phyloP scores from a whole-genome alignment of 441 rosid genomes.

The Mallotus repandus region DNA sequence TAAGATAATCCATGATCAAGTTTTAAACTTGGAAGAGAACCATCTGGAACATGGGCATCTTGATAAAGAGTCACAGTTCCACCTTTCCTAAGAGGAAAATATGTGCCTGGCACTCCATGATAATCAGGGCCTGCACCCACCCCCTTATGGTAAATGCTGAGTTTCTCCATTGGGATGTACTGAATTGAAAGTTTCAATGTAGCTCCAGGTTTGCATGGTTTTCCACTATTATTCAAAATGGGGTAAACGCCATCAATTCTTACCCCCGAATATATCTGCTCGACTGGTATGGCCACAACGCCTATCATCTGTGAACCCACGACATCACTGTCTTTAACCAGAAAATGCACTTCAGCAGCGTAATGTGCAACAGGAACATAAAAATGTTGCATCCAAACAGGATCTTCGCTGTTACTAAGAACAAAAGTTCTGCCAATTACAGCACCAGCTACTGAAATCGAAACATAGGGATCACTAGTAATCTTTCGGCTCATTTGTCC shows the following conservation, averaged over 20 bases:
- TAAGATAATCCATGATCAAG: constrained; percentile 69
- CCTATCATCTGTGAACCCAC: constrained; percentile 93
- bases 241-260: constrained; percentile 70
- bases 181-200: constrained; percentile 64
- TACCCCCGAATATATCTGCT: constrained; percentile 64
- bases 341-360: constrained; percentile 80
- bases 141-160: constrained; percentile 69
- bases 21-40: constrained; percentile 57
- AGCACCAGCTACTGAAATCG: constrained; percentile 59
- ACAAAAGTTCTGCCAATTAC: constrained; percentile 83
- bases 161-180: constrained; percentile 63
- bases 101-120: constrained; percentile 85
- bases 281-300: constrained; percentile 70
- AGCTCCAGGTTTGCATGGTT: constrained; percentile 88
- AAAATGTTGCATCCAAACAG: constrained; percentile 90
- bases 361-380: constrained; percentile 84
- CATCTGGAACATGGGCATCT: constrained; percentile 95
- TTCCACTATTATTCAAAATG: constrained; percentile 54
- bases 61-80: constrained; percentile 86
- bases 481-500: constrained; percentile 46
- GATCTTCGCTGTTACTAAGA: constrained; percentile 80
- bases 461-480: constrained; percentile 95
- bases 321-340: constrained; percentile 91
- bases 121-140: constrained; percentile 89
- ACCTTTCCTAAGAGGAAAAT: constrained; percentile 92